These are phyloP conservation scores for Aspergillus aculeatus DNA, from an alignment of 2,329 filamentous ascomycete genomes.

Conservation along the genomic window DNA sequence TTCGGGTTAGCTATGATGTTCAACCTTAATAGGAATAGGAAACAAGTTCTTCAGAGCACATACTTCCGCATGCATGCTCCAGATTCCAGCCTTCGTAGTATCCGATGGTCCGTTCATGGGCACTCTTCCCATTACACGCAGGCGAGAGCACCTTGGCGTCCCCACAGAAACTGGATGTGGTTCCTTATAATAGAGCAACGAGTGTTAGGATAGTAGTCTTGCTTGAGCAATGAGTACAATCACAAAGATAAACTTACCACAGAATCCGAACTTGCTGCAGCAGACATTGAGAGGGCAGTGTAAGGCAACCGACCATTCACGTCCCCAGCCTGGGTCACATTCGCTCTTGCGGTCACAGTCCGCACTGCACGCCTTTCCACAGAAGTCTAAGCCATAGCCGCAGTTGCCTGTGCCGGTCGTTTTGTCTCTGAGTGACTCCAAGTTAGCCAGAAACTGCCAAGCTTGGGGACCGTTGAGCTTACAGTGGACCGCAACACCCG, in stretches of 20 bases:
- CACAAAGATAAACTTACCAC: neutral
- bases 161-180: conserved; percentile 10
- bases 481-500: conserved; percentile 11
- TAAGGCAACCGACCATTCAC: conserved; percentile 11
- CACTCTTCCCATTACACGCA: conserved; percentile 8
- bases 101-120: conserved; percentile 25
- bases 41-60: neutral
- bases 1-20: neutral
- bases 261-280: conserved; percentile 7
- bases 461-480: neutral
- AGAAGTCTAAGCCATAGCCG: conserved; percentile 17
- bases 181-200: conserved; percentile 1
- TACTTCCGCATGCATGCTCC: conserved; percentile 22
- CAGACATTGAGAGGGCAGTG: conserved; percentile 22
- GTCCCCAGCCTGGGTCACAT: conserved; percentile 26
- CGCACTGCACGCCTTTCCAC: conserved; percentile 16
- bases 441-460: neutral
- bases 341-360: conserved; percentile 23
- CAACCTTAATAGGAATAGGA: neutral
- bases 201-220: neutral
- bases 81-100: conserved; percentile 39
- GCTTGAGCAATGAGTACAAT: neutral
- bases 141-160: conserved; percentile 10
- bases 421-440: conserved; percentile 3
- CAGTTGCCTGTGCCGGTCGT: conserved; percentile 11